A percentile compares a stretch with the other conserved stretches of the same genome.
Conservation (phyloP, 805 yeast species). For the Cephaloascus fragrans region DNA sequence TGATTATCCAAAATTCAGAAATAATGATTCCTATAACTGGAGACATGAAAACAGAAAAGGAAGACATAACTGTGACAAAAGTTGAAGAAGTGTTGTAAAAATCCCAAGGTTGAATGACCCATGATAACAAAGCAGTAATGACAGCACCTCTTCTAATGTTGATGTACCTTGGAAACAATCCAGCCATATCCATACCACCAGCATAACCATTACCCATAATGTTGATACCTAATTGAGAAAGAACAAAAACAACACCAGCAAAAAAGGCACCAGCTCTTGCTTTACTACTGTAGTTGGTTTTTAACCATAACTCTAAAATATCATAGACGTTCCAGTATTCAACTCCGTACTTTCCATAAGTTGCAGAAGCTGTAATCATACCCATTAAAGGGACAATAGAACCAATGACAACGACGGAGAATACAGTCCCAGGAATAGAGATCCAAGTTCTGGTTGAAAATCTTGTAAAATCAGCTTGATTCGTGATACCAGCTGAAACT, state of each 20-base stretch:
- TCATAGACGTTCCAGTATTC: conserved; percentile 38
- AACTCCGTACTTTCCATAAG: conserved; percentile 24
- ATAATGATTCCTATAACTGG: conserved; percentile 27
- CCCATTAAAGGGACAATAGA: conserved; percentile 38
- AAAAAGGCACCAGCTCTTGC: conserved; percentile 42
- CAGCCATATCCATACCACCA: conserved; percentile 43
- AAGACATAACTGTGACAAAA: conserved; percentile 22
- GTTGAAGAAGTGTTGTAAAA: conserved; percentile 21
- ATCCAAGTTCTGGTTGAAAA: conserved; percentile 17
- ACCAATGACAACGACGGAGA: conserved; percentile 26
- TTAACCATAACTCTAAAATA: conserved; percentile 27
- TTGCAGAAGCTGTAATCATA: conserved; percentile 32
- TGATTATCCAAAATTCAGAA: conserved; percentile 26
- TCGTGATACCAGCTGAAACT: conserved; percentile 25
- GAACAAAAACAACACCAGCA: conserved; percentile 17
- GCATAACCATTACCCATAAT: conserved; percentile 31
- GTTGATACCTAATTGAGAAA: conserved; percentile 24
- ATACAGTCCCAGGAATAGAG: conserved; percentile 20
- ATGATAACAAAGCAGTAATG: conserved; percentile 18
- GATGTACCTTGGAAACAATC: conserved; percentile 31
- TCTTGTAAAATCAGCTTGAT: conserved; percentile 29
- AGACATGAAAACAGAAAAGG: conserved; percentile 25
- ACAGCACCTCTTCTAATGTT: conserved; percentile 36
- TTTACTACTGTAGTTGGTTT: conserved; percentile 21
- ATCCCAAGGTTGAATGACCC: conserved; percentile 30